phyloP scores from a whole-genome alignment of 2,329 filamentous ascomycete genomes.

The Didymella segeticola region DNA sequence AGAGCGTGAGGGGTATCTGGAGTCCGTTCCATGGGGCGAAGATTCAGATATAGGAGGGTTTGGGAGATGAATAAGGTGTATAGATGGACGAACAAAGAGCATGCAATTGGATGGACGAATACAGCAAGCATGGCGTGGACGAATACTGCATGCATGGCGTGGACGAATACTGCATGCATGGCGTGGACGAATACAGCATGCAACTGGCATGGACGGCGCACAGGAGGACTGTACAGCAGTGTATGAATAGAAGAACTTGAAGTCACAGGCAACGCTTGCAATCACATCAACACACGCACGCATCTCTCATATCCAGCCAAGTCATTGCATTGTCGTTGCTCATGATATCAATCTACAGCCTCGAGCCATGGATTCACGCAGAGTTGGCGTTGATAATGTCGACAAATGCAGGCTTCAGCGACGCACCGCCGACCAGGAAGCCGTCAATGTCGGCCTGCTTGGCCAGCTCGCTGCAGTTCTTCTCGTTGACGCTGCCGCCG shows the following conservation, averaged over 20 bases:
- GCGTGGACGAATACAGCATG: too few species aligned
- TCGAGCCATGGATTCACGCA: slow-evolving; percentile 45
- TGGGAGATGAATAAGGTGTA: not conserved
- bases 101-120: too few species aligned
- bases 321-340: too few species aligned
- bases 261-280: slow-evolving; percentile 19
- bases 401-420: slow-evolving; percentile 91
- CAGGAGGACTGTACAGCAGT: too few species aligned
- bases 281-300: not conserved
- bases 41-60: slow-evolving; percentile 33
- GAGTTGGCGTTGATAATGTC: slow-evolving; percentile 71
- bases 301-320: too few species aligned
- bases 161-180: slow-evolving; percentile 31
- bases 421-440: slow-evolving; percentile 95
- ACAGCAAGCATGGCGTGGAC: too few species aligned
- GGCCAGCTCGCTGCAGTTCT: slow-evolving; percentile 94
- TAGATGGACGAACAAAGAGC: not conserved
- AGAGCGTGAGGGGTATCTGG: slow-evolving; percentile 71
- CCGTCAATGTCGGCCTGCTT: slow-evolving; percentile 96
- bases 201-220: too few species aligned
- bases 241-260: too few species aligned
- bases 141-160: slow-evolving; percentile 35
- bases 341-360: slow-evolving; percentile 43
- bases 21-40: slow-evolving; percentile 66
- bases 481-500: slow-evolving; percentile 94